Conservation (phyloP, 2,329 filamentous ascomycete species). For the Hymenoscyphus scutula region DNA sequence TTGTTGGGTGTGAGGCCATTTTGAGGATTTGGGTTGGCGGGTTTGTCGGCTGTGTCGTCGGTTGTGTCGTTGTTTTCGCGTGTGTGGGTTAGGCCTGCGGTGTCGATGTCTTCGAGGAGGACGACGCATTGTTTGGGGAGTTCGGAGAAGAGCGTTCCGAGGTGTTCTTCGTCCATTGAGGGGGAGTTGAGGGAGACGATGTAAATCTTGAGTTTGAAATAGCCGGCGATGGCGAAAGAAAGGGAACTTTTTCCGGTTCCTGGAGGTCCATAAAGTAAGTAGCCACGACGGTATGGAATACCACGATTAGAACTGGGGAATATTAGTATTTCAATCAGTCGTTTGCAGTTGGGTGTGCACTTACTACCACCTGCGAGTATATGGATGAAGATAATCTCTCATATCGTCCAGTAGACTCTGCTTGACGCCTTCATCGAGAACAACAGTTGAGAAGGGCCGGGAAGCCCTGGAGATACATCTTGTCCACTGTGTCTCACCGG, state of each 20-base stretch:
- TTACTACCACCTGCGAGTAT: slow-evolving; percentile 70
- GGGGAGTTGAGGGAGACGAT: slow-evolving; percentile 65
- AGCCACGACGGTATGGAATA: slow-evolving; percentile 82
- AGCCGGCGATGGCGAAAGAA: slow-evolving; percentile 66
- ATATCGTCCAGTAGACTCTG: slow-evolving; percentile 58
- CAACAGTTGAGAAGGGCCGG: slow-evolving; percentile 63
- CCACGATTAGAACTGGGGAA: slow-evolving; percentile 60
- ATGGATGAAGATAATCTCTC: slow-evolving; percentile 60
- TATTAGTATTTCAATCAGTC: neutral
- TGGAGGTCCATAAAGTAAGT: slow-evolving; percentile 76
- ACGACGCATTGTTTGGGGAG: slow-evolving; percentile 70
- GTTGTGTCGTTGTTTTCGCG: slow-evolving; percentile 22
- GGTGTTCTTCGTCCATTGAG: slow-evolving; percentile 62
- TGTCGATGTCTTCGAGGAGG: slow-evolving; percentile 74
- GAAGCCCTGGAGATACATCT: slow-evolving; percentile 58
- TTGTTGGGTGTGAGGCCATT: slow-evolving; percentile 5
- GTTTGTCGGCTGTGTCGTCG: slow-evolving; percentile 18
- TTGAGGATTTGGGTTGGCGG: slow-evolving; percentile 23
- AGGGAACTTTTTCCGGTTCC: slow-evolving; percentile 78
- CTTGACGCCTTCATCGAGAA: slow-evolving; percentile 61
- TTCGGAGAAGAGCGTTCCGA: slow-evolving; percentile 61
- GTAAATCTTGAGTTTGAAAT: slow-evolving; percentile 69
- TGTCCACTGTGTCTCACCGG: slow-evolving; percentile 53
- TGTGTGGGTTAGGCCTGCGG: slow-evolving; percentile 62
- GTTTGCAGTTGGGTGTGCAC: neutral